Percentiles rank a stretch among this genome's conserved stretches.
phyloP scores from a whole-genome alignment of 495 filamentous ascomycete species.

The Aspergillus wentii region DNA sequence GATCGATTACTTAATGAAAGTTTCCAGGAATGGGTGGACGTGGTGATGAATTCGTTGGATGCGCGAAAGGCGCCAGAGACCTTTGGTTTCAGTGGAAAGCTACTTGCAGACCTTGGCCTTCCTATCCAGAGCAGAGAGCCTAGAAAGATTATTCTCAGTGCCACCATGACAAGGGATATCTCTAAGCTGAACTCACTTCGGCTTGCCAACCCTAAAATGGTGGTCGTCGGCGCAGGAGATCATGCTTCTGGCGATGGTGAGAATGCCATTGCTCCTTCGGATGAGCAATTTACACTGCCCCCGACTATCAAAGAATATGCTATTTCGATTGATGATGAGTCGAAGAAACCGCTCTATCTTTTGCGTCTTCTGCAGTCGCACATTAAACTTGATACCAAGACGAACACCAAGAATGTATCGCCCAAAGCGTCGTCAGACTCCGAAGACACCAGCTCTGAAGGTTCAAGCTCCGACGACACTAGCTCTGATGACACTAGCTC shows the following conservation, averaged over 20 bases:
- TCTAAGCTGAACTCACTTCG: slow-evolving; percentile 71
- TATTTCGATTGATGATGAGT: slow-evolving; percentile 67
- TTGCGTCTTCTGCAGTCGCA: slow-evolving; percentile 35
- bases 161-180: slow-evolving; percentile 89
- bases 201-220: slow-evolving; percentile 66
- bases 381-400: slow-evolving; percentile 24
- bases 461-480: slow-evolving; percentile 24
- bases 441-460: slow-evolving; percentile 14
- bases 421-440: slow-evolving; percentile 2
- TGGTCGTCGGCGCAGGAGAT: slow-evolving; percentile 58
- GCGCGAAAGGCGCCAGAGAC: slow-evolving; percentile 41
- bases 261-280: slow-evolving; percentile 19
- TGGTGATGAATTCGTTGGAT: slow-evolving; percentile 62
- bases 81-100: slow-evolving; percentile 39
- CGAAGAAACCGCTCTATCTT: slow-evolving; percentile 82
- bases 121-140: slow-evolving; percentile 37
- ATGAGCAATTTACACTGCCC: slow-evolving; percentile 57
- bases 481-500: slow-evolving; percentile 23
- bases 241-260: slow-evolving; percentile 29
- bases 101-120: slow-evolving; percentile 31
- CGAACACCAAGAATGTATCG: slow-evolving; percentile 1
- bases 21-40: slow-evolving; percentile 85
- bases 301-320: slow-evolving; percentile 64
- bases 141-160: slow-evolving; percentile 78
- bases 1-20: slow-evolving; percentile 87